phyloP scores from a whole-genome alignment of 2,329 filamentous ascomycete species.

The Corynespora cassiicola region DNA sequence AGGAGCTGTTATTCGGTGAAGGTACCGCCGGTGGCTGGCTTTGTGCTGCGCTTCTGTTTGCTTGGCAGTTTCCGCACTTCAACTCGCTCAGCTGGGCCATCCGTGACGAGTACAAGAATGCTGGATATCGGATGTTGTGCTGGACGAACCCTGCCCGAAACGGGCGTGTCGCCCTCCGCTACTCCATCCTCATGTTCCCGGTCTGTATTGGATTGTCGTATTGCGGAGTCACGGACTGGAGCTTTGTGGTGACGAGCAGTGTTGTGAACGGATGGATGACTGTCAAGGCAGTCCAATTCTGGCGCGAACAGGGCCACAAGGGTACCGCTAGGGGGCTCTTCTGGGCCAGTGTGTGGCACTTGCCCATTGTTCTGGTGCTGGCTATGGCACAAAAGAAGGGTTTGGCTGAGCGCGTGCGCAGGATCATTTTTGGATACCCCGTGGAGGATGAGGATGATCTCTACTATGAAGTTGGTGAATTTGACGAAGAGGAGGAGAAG shows the following conservation, averaged over 20 bases:
- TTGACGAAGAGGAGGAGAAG: constrained; percentile 29
- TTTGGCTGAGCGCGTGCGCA: constrained; percentile 39
- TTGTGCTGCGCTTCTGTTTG: constrained; percentile 81
- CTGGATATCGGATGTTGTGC: constrained; percentile 74
- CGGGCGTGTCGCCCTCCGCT: constrained; percentile 84
- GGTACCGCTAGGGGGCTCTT: constrained; percentile 86
- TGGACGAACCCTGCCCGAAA: constrained; percentile 90
- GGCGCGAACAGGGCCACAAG: constrained; percentile 75
- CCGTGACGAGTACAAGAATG: constrained; percentile 81
- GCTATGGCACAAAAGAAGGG: constrained; percentile 94
- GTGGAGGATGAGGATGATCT: constrained; percentile 40
- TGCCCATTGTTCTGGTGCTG: constrained; percentile 87
- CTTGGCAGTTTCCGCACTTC: constrained; percentile 99
- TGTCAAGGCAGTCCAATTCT: constrained; percentile 81
- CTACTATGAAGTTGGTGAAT: constrained; percentile 39
- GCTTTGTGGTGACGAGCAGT: constrained; percentile 80
- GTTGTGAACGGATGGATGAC: constrained; percentile 87
- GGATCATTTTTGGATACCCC: constrained; percentile 37
- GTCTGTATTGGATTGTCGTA: constrained; percentile 83
- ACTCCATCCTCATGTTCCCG: constrained; percentile 84
- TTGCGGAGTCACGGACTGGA: constrained; percentile 82
- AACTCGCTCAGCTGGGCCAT: constrained; percentile 92
- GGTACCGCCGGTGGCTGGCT: constrained; percentile 83
- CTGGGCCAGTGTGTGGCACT: constrained; percentile 97
- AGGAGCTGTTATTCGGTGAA: constrained; percentile 77